phyloP scores from a whole-genome alignment of 2,329 filamentous ascomycete species.

The Penicillium vulpinum region DNA sequence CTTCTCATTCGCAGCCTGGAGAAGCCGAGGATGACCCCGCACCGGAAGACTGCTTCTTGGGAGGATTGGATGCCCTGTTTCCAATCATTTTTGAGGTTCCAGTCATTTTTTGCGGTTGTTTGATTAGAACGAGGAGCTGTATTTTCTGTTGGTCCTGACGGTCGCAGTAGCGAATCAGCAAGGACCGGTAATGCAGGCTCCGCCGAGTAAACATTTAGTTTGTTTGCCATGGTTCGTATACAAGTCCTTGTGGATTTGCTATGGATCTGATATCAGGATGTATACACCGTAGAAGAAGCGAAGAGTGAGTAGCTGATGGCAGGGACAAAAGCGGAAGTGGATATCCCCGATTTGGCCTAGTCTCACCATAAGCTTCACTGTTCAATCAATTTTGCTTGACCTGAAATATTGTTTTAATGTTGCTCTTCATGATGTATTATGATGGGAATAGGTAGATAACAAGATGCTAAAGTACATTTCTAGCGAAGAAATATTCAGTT shows the following conservation, averaged over 20 bases:
- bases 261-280: background rate
- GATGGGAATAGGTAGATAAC: background rate
- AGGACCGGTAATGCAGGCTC: slow-evolving; percentile 35
- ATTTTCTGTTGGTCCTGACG: background rate
- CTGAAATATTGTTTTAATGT: background rate
- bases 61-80: slow-evolving; percentile 18
- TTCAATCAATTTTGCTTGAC: background rate
- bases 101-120: slow-evolving; percentile 10
- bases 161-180: slow-evolving; percentile 31
- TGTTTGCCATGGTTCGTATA: slow-evolving; percentile 15
- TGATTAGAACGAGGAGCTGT: background rate
- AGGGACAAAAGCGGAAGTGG: background rate
- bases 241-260: background rate
- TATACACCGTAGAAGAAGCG: background rate
- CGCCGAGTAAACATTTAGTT: slow-evolving; percentile 25
- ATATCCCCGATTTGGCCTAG: background rate
- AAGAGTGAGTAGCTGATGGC: background rate
- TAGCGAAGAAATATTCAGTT: background rate
- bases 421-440: background rate
- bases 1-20: slow-evolving; percentile 29
- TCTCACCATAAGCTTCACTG: background rate
- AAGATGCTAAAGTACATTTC: background rate
- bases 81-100: slow-evolving; percentile 31
- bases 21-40: slow-evolving; percentile 35
- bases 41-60: slow-evolving; percentile 24